A percentile compares a stretch with the other conserved stretches of the same genome.
Evolutionary conservation across 108 stramenopile species (phyloP).

Genomic region (Schizochytrium sp.): DNA sequence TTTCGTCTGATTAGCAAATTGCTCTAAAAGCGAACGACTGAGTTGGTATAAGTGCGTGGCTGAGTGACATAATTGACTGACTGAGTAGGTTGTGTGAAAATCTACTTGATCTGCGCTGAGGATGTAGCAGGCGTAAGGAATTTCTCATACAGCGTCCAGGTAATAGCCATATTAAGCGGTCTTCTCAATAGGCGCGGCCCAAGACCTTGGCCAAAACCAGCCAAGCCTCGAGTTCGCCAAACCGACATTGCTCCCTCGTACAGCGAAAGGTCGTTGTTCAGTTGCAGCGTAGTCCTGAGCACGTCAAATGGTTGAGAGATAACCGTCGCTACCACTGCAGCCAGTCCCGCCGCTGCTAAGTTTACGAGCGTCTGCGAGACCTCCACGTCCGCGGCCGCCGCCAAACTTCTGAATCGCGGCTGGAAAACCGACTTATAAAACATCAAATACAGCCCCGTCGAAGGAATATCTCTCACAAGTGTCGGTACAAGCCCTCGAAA

Average conservation of each 20-base stretch:
- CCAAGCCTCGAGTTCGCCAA: slow-evolving; percentile 32
- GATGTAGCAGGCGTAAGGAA: not conserved
- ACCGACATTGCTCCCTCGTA: not conserved
- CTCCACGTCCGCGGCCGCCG: not conserved
- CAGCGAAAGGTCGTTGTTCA: slow-evolving; percentile 13
- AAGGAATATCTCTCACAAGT: slow-evolving; percentile 35
- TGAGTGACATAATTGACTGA: too few relatives aligned
- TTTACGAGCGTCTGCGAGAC: not conserved
- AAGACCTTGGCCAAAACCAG: slow-evolving; percentile 24
- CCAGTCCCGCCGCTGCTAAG: not conserved
- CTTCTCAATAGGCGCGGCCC: not conserved
- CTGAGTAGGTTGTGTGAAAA: too few relatives aligned
- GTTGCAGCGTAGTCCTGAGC: not conserved
- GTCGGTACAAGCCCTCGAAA: slow-evolving; percentile 20
- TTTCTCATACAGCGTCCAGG: slow-evolving; percentile 24
- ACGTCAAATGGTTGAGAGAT: slow-evolving; percentile 43
- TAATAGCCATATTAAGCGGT: slow-evolving; percentile 35
- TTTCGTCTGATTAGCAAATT: too few relatives aligned
- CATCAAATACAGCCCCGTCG: slow-evolving; percentile 50
- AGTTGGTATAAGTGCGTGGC: too few relatives aligned
- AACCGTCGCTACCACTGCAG: slow-evolving; percentile 1
- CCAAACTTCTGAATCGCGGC: not conserved
- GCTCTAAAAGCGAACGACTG: too few relatives aligned
- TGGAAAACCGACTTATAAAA: slow-evolving; percentile 43
- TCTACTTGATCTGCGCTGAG: too few relatives aligned